These are phyloP conservation scores for Wallacemonas collosoma DNA, from an alignment of 208 protist species.

Conservation along the genomic window DNA sequence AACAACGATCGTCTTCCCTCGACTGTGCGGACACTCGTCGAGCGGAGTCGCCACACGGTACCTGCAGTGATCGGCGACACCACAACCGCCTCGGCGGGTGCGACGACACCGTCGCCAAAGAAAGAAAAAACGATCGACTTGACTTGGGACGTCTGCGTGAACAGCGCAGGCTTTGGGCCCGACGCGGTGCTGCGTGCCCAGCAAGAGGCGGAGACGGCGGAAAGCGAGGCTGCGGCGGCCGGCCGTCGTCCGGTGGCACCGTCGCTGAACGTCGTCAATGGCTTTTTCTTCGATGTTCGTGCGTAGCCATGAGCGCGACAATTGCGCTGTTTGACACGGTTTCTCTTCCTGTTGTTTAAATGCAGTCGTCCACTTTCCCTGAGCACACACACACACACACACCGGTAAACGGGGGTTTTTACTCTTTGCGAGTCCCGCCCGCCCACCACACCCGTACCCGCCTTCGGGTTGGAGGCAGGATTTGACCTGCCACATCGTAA, in stretches of 20 bases:
- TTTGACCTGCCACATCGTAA: no score
- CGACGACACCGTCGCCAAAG: conserved; percentile 1
- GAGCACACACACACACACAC: background rate
- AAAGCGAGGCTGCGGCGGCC: background rate
- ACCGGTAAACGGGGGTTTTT: no score
- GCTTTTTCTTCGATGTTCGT: conserved; percentile 7
- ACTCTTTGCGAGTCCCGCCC: no score
- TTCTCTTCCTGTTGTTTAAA: background rate
- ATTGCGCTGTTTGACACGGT: background rate
- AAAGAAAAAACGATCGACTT: conserved; percentile 5
- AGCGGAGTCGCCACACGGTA: background rate
- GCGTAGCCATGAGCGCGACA: background rate
- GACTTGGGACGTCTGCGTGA: background rate
- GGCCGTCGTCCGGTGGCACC: background rate
- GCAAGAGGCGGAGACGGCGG: background rate
- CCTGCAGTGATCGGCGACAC: background rate
- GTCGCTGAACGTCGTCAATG: conserved; percentile 1
- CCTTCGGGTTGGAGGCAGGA: no score
- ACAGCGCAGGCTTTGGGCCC: background rate
- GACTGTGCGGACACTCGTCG: conserved; percentile 12
- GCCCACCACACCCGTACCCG: no score
- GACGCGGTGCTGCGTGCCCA: background rate
- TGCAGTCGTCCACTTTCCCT: background rate
- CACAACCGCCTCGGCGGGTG: background rate
- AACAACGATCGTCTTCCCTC: conserved; percentile 29